Conservation (phyloP, 176 grass and related monocot genomes). For the Saccharum spontaneum region DNA sequence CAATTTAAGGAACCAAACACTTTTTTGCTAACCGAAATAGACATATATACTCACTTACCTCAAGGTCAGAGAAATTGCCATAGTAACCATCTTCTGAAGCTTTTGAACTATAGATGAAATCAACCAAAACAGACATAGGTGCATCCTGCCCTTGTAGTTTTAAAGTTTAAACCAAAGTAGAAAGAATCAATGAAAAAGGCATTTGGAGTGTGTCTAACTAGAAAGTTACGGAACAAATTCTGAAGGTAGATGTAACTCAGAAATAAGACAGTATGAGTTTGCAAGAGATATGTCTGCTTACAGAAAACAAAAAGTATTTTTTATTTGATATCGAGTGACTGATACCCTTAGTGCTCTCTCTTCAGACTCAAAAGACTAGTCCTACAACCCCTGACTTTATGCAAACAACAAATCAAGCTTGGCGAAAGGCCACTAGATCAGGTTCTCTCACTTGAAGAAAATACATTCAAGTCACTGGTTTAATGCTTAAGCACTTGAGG, state of each 20-base stretch:
- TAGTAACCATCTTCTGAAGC: slow-evolving; percentile 34
- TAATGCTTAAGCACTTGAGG: neutral
- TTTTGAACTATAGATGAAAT: slow-evolving; percentile 71
- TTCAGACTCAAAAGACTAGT: neutral
- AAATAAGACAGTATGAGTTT: neutral
- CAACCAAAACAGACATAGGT: slow-evolving; percentile 53
- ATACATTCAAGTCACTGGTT: too few relatives aligned
- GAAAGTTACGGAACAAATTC: neutral
- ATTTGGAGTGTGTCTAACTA: neutral
- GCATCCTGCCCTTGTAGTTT: slow-evolving; percentile 56
- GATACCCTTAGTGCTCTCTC: neutral
- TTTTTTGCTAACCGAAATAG: neutral
- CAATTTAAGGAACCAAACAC: slow-evolving; percentile 12
- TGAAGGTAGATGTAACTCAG: neutral
- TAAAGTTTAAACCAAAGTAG: slow-evolving; percentile 25
- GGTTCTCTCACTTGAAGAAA: too few relatives aligned
- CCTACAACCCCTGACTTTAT: neutral
- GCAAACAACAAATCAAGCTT: neutral
- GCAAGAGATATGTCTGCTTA: neutral
- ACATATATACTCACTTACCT: slow-evolving; percentile 44
- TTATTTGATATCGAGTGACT: neutral
- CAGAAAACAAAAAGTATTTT: neutral
- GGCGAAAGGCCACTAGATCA: neutral
- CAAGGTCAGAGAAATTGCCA: slow-evolving; percentile 26
- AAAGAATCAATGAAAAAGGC: slow-evolving; percentile 13